phyloP scores from a whole-genome alignment of 2,329 filamentous ascomycete species.

The Leptographium procerum region DNA sequence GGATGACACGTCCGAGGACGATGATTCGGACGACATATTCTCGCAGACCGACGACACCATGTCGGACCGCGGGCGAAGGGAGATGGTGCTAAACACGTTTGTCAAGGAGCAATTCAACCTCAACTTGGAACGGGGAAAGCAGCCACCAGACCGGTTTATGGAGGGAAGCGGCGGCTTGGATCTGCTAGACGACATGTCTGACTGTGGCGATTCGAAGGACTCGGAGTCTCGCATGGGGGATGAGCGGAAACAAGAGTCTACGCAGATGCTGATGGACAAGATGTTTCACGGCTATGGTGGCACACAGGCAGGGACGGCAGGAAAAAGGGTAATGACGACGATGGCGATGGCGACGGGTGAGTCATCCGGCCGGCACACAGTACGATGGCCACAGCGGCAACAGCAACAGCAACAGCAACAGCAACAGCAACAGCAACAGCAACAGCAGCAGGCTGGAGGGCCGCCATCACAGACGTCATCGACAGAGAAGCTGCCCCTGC shows the following conservation, averaged over 20 bases:
- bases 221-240: neutral
- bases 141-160: conserved; percentile 9
- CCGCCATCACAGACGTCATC: conserved; percentile 6
- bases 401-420: neutral
- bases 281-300: conserved; percentile 6
- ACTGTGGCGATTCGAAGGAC: conserved; percentile 3
- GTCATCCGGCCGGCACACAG: neutral
- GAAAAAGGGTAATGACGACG: no score
- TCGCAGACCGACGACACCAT: conserved; percentile 10
- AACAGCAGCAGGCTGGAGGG: neutral
- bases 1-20: conserved; percentile 7
- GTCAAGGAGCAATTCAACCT: conserved; percentile 12
- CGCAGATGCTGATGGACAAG: conserved; percentile 8
- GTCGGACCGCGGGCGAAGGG: conserved; percentile 10
- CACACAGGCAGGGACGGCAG: neutral
- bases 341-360: no score
- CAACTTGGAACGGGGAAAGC: conserved; percentile 8
- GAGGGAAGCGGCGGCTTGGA: conserved; percentile 5
- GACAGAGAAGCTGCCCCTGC: conserved; percentile 6
- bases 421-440: no score
- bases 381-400: neutral
- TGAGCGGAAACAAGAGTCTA: conserved; percentile 1
- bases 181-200: conserved; percentile 11
- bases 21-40: conserved; percentile 9
- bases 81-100: conserved; percentile 10